Conservation (phyloP, 441 rosid genomes). For the Corymbia citriodora region DNA sequence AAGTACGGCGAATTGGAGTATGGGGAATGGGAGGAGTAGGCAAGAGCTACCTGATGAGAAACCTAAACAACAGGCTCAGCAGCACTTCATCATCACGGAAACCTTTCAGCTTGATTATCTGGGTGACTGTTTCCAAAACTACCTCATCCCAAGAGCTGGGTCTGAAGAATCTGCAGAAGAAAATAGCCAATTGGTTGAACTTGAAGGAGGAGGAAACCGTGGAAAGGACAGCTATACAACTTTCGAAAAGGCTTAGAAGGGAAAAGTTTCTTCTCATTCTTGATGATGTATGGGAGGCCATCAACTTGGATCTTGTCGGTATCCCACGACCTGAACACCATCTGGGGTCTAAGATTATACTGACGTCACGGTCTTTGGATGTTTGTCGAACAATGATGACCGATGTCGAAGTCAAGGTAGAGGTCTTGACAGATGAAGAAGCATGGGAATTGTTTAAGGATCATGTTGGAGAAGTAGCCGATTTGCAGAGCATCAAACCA, state of each 20-base stretch:
- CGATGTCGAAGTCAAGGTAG: slow-evolving; percentile 23
- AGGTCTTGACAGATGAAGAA: slow-evolving; percentile 23
- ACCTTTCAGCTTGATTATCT: slow-evolving; percentile 2
- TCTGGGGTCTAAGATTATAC: slow-evolving; percentile 13
- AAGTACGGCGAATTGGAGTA: not conserved
- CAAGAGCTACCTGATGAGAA: slow-evolving; percentile 9
- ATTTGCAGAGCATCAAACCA: slow-evolving; percentile 18
- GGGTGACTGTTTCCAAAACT: not conserved
- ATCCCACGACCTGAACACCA: slow-evolving; percentile 18
- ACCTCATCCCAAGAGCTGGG: not conserved
- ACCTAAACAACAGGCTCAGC: slow-evolving; percentile 11
- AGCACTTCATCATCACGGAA: not conserved
- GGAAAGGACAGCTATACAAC: slow-evolving; percentile 16
- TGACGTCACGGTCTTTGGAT: slow-evolving; percentile 24
- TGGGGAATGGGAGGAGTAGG: slow-evolving; percentile 7
- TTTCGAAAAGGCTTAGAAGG: slow-evolving; percentile 17
- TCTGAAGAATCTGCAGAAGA: not conserved
- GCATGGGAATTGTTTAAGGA: slow-evolving; percentile 26
- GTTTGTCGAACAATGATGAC: slow-evolving; percentile 27
- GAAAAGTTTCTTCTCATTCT: slow-evolving; percentile 33
- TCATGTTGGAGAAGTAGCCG: slow-evolving; percentile 25
- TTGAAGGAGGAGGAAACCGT: slow-evolving; percentile 5
- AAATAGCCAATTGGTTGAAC: slow-evolving; percentile 28
- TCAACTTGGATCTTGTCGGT: slow-evolving; percentile 32
- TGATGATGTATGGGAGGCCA: slow-evolving; percentile 43